Evolutionary conservation across 352 stramenopile genomes (phyloP).

Genomic region (Phytophthora macrochlamydospora): DNA sequence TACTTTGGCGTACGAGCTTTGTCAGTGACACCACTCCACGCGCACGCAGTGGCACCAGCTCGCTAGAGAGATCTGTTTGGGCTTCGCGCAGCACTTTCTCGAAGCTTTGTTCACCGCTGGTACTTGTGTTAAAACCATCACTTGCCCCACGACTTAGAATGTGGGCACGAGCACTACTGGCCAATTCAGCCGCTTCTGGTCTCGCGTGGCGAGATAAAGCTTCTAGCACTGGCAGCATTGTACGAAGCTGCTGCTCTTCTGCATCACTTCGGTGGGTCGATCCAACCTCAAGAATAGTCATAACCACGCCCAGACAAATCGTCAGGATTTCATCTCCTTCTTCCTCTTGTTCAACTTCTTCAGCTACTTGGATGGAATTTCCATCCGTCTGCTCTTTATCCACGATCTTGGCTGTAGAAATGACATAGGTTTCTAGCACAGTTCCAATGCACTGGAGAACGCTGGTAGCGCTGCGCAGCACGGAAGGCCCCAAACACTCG

Average conservation of each 20-base stretch:
- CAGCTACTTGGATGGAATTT: slow-evolving; percentile 2
- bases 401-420: slow-evolving; percentile 28
- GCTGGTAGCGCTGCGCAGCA: slow-evolving; percentile 67
- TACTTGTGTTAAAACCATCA: background rate
- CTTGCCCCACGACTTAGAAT: slow-evolving; percentile 58
- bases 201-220: slow-evolving; percentile 53
- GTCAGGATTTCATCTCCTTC: slow-evolving; percentile 74
- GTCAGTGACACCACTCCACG: slow-evolving; percentile 77
- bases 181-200: slow-evolving; percentile 74
- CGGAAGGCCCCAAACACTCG: slow-evolving; percentile 70
- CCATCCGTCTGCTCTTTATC: slow-evolving; percentile 32
- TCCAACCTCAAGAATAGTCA: slow-evolving; percentile 82
- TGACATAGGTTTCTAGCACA: slow-evolving; percentile 68
- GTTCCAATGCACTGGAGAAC: slow-evolving; percentile 77
- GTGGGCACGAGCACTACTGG: slow-evolving; percentile 61
- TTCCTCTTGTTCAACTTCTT: slow-evolving; percentile 45
- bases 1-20: slow-evolving; percentile 71
- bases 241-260: slow-evolving; percentile 63
- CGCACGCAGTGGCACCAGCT: slow-evolving; percentile 72
- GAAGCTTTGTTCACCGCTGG: slow-evolving; percentile 41
- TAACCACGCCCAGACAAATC: slow-evolving; percentile 77
- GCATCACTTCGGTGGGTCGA: slow-evolving; percentile 41
- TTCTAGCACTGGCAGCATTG: slow-evolving; percentile 72
- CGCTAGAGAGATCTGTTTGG: slow-evolving; percentile 62
- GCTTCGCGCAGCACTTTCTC: slow-evolving; percentile 55